These are phyloP conservation scores for Garcia nutans DNA, from an alignment of 345 rosid species.

Conservation along the genomic window DNA sequence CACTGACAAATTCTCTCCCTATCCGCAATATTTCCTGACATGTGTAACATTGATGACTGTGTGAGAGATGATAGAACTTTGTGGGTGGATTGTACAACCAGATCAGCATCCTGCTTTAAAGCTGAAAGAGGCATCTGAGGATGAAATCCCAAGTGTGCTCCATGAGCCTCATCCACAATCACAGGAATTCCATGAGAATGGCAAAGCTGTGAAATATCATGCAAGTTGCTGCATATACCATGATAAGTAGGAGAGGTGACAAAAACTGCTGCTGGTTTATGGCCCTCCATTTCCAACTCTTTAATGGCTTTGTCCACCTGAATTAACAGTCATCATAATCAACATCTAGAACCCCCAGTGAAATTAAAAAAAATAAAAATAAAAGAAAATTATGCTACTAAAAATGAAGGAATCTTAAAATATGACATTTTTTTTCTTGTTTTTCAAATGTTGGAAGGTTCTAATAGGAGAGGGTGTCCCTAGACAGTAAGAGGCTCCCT, in stretches of 20 bases:
- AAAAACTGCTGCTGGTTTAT: conserved; percentile 53
- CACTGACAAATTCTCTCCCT: conserved; percentile 45
- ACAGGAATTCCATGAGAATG: conserved; percentile 48
- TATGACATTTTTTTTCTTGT: background rate
- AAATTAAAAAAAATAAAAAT: background rate
- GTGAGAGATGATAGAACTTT: conserved; percentile 46
- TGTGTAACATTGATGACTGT: conserved; percentile 65
- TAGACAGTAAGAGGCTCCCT: no score
- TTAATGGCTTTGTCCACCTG: conserved; percentile 52
- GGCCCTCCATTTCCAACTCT: conserved; percentile 47
- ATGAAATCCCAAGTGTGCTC: conserved; percentile 41
- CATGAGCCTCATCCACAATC: conserved; percentile 64
- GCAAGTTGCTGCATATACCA: conserved; percentile 57
- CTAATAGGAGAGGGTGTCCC: no score
- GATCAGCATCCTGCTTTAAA: conserved; percentile 27
- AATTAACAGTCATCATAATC: background rate
- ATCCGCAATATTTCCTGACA: conserved; percentile 45
- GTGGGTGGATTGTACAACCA: conserved; percentile 33
- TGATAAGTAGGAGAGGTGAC: conserved; percentile 67
- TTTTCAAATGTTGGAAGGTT: background rate
- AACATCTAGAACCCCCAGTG: background rate
- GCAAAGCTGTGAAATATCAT: conserved; percentile 44
- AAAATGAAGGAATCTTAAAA: background rate
- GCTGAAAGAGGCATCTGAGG: conserved; percentile 27
- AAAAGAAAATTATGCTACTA: background rate